These are phyloP conservation scores for Claviceps africana DNA, from an alignment of 2,329 filamentous ascomycete genomes.

Conservation along the genomic window DNA sequence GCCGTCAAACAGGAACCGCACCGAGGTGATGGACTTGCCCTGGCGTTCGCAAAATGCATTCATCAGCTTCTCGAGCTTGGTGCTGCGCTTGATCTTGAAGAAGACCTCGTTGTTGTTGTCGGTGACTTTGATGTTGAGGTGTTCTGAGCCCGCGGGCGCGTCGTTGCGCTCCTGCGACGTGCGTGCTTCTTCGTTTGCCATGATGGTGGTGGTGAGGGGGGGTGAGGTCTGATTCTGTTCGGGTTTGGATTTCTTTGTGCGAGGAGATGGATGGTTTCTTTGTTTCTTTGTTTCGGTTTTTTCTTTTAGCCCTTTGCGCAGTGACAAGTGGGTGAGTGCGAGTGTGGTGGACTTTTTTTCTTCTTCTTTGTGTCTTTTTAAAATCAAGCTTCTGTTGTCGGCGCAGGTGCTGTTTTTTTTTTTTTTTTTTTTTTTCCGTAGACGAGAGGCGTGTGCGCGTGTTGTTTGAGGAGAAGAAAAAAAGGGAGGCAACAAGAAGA, in stretches of 20 bases:
- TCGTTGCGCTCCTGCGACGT: constrained; percentile 31
- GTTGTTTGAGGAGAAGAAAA: background rate
- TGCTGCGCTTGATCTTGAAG: constrained; percentile 98
- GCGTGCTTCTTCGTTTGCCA: constrained; percentile 33
- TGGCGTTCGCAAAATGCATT: constrained; percentile 93
- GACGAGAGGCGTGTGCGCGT: background rate
- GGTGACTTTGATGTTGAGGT: constrained; percentile 98
- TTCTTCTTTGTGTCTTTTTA: background rate
- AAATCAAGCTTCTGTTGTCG: background rate
- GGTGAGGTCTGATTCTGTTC: too few species aligned
- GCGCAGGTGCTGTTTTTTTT: background rate
- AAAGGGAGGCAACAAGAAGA: background rate
- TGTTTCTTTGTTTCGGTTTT: background rate
- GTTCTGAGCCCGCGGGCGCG: constrained; percentile 47
- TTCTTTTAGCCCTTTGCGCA: background rate
- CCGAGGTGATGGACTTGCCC: constrained; percentile 70
- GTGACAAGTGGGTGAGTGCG: background rate
- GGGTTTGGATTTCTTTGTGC: background rate
- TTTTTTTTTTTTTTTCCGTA: too few species aligned
- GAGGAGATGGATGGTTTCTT: too few species aligned
- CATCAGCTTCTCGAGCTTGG: constrained; percentile 95
- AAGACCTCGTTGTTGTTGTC: constrained; percentile 99
- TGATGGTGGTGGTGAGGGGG: constrained; percentile 12
- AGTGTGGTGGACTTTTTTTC: background rate
- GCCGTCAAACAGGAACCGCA: constrained; percentile 95